Percentiles rank a stretch among this genome's conserved stretches.
phyloP scores from a whole-genome alignment of 75 land plant species.

The Isoetes taiwanensis region DNA sequence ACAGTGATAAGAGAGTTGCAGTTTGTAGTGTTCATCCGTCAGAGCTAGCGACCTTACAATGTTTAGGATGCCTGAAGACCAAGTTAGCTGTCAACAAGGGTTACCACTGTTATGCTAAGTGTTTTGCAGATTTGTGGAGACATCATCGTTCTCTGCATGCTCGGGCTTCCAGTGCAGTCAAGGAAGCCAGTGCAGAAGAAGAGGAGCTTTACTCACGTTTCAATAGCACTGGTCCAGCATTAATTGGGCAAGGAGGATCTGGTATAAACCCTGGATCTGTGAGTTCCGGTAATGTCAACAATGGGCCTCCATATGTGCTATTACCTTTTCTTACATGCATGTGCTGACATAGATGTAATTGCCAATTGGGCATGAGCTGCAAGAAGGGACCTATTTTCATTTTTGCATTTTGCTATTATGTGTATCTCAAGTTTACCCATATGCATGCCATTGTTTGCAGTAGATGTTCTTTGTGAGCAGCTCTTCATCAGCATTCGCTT shows the following conservation, averaged over 20 bases:
- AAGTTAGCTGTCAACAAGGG: conserved; percentile 80
- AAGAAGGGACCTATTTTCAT: too few species aligned
- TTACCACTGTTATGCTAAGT: conserved; percentile 82
- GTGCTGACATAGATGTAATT: too few species aligned
- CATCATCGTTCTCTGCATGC: conserved; percentile 84
- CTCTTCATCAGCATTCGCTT: too few species aligned
- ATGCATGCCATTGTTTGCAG: too few species aligned
- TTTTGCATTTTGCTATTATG: too few species aligned
- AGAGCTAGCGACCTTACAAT: conserved; percentile 84
- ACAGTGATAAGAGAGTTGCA: conserved; percentile 78
- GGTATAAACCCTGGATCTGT: conserved; percentile 14
- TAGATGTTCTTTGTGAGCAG: too few species aligned
- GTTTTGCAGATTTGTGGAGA: conserved; percentile 94
- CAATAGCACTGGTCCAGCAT: conserved; percentile 25
- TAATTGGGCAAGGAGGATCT: conserved; percentile 19
- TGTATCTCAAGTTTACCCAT: too few species aligned
- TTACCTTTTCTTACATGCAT: too few species aligned
- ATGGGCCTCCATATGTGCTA: too few species aligned
- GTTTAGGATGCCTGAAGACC: conserved; percentile 80
- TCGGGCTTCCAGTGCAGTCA: conserved; percentile 52
- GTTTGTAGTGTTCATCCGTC: conserved; percentile 92
- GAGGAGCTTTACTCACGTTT: conserved; percentile 65
- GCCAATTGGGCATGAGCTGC: too few species aligned
- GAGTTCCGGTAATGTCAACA: conserved; percentile 14
- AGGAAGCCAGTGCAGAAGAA: conserved; percentile 84